Conservation (phyloP, 2,329 filamentous ascomycete genomes). For the Fusarium sp. region DNA sequence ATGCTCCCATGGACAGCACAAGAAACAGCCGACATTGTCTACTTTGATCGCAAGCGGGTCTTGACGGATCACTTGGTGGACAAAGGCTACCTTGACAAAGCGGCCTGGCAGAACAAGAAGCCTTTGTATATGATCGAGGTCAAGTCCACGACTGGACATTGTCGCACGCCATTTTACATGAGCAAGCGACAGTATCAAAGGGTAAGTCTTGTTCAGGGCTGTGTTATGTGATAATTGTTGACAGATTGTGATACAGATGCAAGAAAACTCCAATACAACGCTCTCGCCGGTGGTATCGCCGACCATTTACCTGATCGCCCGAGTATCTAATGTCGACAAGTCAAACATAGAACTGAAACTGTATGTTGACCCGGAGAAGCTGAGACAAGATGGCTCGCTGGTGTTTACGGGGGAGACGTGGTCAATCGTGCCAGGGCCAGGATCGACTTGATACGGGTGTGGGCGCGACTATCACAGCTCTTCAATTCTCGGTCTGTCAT, state of each 20-base stretch:
- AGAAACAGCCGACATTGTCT: constrained; percentile 65
- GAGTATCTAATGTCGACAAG: constrained; percentile 57
- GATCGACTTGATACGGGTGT: neutral
- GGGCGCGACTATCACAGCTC: neutral
- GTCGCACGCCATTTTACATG: constrained; percentile 62
- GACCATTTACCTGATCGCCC: constrained; percentile 59
- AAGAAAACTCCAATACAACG: constrained; percentile 14
- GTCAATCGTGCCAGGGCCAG: constrained; percentile 29
- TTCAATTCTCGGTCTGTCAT: too few relatives aligned
- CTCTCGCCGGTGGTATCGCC: constrained; percentile 3
- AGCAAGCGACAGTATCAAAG: constrained; percentile 61
- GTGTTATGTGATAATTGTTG: neutral
- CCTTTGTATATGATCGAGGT: constrained; percentile 66
- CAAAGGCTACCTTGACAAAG: constrained; percentile 52
- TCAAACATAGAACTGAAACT: constrained; percentile 53
- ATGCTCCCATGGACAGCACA: constrained; percentile 58
- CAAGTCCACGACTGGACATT: constrained; percentile 61
- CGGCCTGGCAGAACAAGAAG: constrained; percentile 46
- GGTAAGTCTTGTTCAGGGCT: constrained; percentile 50
- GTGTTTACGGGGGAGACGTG: constrained; percentile 38
- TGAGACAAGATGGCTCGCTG: constrained; percentile 45
- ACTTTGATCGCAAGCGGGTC: constrained; percentile 55
- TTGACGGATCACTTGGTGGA: constrained; percentile 56
- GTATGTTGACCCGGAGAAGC: constrained; percentile 57
- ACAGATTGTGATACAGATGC: constrained; percentile 45